Evolutionary conservation across 2,329 filamentous ascomycete species (phyloP).

Genomic region (Fusarium paranaense): DNA sequence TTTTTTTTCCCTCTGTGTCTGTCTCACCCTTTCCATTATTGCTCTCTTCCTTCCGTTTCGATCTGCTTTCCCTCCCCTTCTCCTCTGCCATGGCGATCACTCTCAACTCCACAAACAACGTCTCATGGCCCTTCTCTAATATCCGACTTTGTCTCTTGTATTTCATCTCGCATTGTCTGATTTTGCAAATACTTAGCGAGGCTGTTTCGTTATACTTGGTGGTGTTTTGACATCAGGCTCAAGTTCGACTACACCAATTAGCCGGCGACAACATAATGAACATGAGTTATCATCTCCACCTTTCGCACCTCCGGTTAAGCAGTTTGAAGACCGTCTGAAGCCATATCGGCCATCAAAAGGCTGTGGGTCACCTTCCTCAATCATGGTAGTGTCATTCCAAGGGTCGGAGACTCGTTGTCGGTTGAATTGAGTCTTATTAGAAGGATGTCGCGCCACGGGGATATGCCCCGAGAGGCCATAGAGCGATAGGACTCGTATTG

Average conservation of each 20-base stretch:
- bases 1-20: neutral
- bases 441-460: neutral
- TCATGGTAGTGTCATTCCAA: neutral
- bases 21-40: neutral
- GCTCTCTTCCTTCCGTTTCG: neutral
- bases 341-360: neutral
- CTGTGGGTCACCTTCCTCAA: neutral
- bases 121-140: neutral
- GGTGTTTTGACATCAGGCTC: neutral
- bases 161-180: neutral
- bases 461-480: neutral
- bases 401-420: neutral
- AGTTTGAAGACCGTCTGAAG: neutral
- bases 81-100: neutral
- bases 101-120: neutral
- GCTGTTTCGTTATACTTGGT: neutral
- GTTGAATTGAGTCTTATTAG: neutral
- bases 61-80: neutral
- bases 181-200: neutral
- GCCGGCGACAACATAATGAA: neutral
- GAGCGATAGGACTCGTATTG: neutral
- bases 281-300: neutral
- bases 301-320: neutral
- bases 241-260: neutral
- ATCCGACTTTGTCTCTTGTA: neutral